phyloP scores from a whole-genome alignment of 306 rosid genomes.

The Rubus idaeus region DNA sequence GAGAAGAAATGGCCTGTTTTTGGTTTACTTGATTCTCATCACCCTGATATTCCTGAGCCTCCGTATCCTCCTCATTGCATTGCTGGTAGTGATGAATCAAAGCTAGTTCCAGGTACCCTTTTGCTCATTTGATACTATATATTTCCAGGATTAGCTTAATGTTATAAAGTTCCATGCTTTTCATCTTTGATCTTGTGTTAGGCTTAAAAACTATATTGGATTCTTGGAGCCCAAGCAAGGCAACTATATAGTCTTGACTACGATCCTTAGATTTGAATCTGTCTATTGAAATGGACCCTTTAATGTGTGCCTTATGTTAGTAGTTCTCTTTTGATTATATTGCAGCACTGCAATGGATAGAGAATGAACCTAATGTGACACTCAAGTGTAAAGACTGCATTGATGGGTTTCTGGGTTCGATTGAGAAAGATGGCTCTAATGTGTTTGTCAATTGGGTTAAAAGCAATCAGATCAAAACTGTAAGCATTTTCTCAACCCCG shows the following conservation, averaged over 20 bases:
- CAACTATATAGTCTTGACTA: background rate
- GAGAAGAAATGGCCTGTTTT: conserved; percentile 80
- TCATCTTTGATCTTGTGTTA: no score
- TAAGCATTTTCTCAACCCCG: conserved; percentile 29
- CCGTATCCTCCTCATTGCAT: conserved; percentile 94
- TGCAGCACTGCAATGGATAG: conserved; percentile 71
- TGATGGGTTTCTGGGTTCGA: conserved; percentile 61
- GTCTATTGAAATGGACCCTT: no score
- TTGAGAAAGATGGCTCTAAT: conserved; percentile 73
- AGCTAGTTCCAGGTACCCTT: conserved; percentile 71
- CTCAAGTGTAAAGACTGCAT: conserved; percentile 78
- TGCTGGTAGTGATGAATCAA: conserved; percentile 68
- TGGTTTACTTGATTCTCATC: conserved; percentile 75
- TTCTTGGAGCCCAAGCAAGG: no score
- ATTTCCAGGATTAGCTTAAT: background rate
- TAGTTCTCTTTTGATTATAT: background rate
- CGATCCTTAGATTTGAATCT: background rate
- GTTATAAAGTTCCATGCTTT: background rate
- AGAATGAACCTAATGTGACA: conserved; percentile 81
- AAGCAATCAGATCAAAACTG: conserved; percentile 68
- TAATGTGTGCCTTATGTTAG: background rate
- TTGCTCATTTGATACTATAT: background rate
- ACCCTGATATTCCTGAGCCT: conserved; percentile 70
- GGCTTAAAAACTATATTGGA: no score
- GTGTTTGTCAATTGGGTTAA: conserved; percentile 82